A percentile compares a stretch with the other conserved stretches of the same genome.
These are phyloP conservation scores for Phytopythium kandeliae DNA, from an alignment of 352 stramenopile species.

Conservation along the genomic window DNA sequence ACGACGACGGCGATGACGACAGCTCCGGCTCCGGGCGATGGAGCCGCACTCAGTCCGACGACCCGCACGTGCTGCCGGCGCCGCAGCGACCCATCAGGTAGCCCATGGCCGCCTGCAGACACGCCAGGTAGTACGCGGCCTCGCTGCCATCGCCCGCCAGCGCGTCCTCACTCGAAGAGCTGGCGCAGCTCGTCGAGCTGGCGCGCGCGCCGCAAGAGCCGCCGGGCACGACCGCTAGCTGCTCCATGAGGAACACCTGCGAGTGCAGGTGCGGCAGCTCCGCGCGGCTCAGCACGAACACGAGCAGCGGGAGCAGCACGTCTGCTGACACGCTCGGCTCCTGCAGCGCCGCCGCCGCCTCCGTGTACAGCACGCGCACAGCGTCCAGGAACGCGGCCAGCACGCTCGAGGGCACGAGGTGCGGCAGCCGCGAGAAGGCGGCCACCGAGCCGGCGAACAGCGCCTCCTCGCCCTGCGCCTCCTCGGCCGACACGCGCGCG, in stretches of 20 bases:
- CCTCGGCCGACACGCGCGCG: background rate
- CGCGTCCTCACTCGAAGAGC: background rate
- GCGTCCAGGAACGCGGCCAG: conserved; percentile 52
- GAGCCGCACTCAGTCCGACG: background rate
- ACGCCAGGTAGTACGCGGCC: conserved; percentile 79
- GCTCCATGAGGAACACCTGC: conserved; percentile 76
- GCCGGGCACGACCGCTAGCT: conserved; percentile 41
- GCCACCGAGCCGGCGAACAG: conserved; percentile 52
- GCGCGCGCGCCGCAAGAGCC: background rate
- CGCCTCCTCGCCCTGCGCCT: conserved; percentile 6
- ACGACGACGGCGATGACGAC: no score
- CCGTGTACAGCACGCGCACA: conserved; percentile 62
- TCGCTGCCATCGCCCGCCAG: conserved; percentile 45
- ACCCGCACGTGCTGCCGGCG: conserved; percentile 2
- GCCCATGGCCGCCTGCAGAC: conserved; percentile 67
- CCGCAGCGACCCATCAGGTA: conserved; percentile 54
- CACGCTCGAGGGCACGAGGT: conserved; percentile 68
- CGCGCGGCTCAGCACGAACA: conserved; percentile 64
- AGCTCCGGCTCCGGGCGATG: background rate
- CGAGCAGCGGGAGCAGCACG: conserved; percentile 67
- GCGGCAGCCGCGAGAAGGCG: conserved; percentile 63
- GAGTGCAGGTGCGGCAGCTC: conserved; percentile 69
- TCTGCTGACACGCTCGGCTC: conserved; percentile 66
- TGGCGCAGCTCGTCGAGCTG: background rate
- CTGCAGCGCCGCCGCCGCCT: conserved; percentile 41